Evolutionary conservation across 2,329 filamentous ascomycete species (phyloP), one percentile per base, ranked within the genome.

Genomic region (Elsinoe ampelina): DNA sequence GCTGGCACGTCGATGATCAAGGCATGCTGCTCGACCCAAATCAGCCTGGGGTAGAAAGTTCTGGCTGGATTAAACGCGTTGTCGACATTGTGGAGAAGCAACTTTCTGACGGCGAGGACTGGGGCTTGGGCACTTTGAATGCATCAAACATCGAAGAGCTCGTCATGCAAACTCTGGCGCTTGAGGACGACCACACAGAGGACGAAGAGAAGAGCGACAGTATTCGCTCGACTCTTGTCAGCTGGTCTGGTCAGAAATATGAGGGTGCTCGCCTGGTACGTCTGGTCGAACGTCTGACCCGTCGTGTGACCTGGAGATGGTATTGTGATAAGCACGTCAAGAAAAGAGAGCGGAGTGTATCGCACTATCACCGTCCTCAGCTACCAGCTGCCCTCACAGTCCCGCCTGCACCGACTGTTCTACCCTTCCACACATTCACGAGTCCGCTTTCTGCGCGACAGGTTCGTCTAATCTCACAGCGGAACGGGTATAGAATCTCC

Each of bases 371-470:
- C 34, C 78, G 93, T 54, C 87, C 89, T 10, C 83, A 82, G 59
- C 75, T 95, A 10, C 93, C 92, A 3, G 71, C 77, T 2, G 80
- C 79, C 41, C 76, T 98, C 32, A 80, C 86, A 0, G 80, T 95
- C 8, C 93, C 93, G 3, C 84, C 87, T 30, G 92, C 93, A 5
- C 93, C 93, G 2, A 98, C 93, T 0, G 91, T 98, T 1, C 77
- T 98, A 1, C 93, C 93, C 0, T 98, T 98, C 67, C 93, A 98
- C 70, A 97, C 93, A 0, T 98, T 98, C 66, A 98, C 93, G 1
- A 95, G 88, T 62, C 93, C 93, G 0, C 77, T 98, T 62, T 90
- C 89, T 5, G 90, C 93, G 3, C 89, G 87, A 68, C 89, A 96
- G 63, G 89, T 98, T 59, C 86, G 93, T 13, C 82, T 87, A 66